phyloP scores from a whole-genome alignment of 1,139 yeast genomes.

The Citeromyces hawaiiensis region DNA sequence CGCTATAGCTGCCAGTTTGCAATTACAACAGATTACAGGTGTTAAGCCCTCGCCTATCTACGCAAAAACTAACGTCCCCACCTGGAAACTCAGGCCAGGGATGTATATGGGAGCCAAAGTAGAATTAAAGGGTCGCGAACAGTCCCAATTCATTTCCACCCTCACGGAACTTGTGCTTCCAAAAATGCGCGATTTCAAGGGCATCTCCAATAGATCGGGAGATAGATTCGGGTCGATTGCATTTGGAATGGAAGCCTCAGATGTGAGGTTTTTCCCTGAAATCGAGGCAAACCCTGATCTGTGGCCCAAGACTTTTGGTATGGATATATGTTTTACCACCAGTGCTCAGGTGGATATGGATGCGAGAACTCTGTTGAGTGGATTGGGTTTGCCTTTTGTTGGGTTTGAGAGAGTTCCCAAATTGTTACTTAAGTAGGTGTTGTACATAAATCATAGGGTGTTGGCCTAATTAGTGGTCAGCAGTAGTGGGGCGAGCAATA shows the following conservation, averaged over 20 bases:
- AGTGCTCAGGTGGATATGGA: constrained; percentile 84
- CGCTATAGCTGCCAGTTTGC: constrained; percentile 68
- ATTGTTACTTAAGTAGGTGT: constrained; percentile 7
- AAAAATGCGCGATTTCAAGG: constrained; percentile 77
- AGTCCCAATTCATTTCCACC: constrained; percentile 77
- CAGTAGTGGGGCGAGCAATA: no score
- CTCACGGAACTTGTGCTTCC: constrained; percentile 89
- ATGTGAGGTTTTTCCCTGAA: constrained; percentile 81
- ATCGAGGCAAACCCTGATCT: constrained; percentile 82
- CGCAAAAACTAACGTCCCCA: constrained; percentile 70
- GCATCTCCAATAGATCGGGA: constrained; percentile 66
- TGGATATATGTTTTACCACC: constrained; percentile 78
- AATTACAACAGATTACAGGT: constrained; percentile 88
- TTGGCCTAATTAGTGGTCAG: no score
- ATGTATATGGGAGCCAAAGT: constrained; percentile 89
- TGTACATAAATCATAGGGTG: neutral
- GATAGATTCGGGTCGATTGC: constrained; percentile 79
- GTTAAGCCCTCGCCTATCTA: constrained; percentile 63
- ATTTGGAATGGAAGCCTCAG: constrained; percentile 71
- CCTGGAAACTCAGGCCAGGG: constrained; percentile 83
- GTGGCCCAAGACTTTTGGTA: constrained; percentile 80
- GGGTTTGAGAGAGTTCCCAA: constrained; percentile 31
- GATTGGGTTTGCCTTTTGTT: constrained; percentile 70
- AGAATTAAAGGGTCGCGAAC: constrained; percentile 64
- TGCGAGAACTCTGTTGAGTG: constrained; percentile 78